Conservation (phyloP, 345 rosid genomes). For the Melaleuca quinquenervia region DNA sequence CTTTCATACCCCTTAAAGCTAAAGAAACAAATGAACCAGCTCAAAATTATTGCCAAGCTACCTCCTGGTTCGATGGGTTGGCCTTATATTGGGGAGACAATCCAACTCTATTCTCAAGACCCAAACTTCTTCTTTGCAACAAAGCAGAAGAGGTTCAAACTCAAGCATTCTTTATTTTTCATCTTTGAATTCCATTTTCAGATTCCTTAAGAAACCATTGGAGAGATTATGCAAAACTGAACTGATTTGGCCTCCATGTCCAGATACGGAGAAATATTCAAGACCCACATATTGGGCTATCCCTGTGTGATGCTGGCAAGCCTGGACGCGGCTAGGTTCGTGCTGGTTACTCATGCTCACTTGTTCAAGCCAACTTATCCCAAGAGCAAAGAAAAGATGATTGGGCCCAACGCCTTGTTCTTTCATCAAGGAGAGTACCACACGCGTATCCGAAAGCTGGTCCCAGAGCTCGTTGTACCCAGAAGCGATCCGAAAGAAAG, state of each 20-base stretch:
- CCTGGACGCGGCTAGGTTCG: conserved; percentile 73
- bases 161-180: not conserved
- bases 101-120: conserved; percentile 68
- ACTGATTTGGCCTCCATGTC: not conserved
- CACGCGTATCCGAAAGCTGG: conserved; percentile 51
- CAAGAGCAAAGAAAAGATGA: conserved; percentile 65
- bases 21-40: conserved; percentile 8
- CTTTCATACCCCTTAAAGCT: conserved; percentile 9
- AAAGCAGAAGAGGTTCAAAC: conserved; percentile 45
- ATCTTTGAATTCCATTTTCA: not conserved
- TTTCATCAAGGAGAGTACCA: conserved; percentile 82
- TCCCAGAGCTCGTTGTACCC: conserved; percentile 48
- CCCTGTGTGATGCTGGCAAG: conserved; percentile 84
- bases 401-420: conserved; percentile 73
- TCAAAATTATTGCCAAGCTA: conserved; percentile 18
- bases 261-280: conserved; percentile 84
- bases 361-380: conserved; percentile 93
- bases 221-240: not conserved
- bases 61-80: conserved; percentile 92
- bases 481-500: conserved; percentile 37
- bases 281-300: conserved; percentile 64
- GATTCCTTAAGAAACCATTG: not conserved
- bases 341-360: conserved; percentile 61
- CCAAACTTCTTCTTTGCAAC: conserved; percentile 59
- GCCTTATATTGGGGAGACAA: conserved; percentile 81